These are phyloP conservation scores for Phytophthora ramorum DNA, from an alignment of 352 stramenopile species.

Conservation along the genomic window DNA sequence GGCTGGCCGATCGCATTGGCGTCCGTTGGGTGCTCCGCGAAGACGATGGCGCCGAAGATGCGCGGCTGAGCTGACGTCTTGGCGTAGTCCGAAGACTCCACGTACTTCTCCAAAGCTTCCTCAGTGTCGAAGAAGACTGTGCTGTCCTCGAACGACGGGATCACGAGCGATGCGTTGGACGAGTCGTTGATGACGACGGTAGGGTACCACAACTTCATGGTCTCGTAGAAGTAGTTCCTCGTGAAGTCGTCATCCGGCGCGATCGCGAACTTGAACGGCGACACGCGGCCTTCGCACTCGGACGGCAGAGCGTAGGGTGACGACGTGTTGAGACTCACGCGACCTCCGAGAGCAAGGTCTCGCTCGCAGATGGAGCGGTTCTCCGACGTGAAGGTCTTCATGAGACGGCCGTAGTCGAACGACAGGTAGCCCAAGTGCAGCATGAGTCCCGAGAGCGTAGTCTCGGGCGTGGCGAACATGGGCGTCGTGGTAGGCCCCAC, in stretches of 20 bases:
- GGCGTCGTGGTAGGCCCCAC: slow-evolving; percentile 39
- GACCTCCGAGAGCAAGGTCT: slow-evolving; percentile 20
- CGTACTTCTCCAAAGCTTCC: slow-evolving; percentile 43
- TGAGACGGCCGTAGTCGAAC: slow-evolving; percentile 32
- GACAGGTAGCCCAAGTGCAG: slow-evolving; percentile 52
- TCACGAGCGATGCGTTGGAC: slow-evolving; percentile 21
- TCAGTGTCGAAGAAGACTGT: slow-evolving; percentile 49
- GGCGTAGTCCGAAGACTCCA: slow-evolving; percentile 41
- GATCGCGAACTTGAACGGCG: slow-evolving; percentile 57
- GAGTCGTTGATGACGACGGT: slow-evolving; percentile 29
- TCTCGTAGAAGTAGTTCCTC: slow-evolving; percentile 48
- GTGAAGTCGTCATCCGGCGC: slow-evolving; percentile 52
- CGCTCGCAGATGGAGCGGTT: slow-evolving; percentile 34
- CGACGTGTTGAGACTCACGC: slow-evolving; percentile 37
- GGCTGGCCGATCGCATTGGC: slow-evolving; percentile 29
- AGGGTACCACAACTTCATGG: slow-evolving; percentile 52
- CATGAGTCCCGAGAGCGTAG: slow-evolving; percentile 64
- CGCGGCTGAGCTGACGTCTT: slow-evolving; percentile 32
- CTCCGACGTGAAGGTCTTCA: slow-evolving; percentile 43
- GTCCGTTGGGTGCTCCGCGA: slow-evolving; percentile 31
- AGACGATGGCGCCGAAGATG: slow-evolving; percentile 59
- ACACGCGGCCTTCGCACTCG: slow-evolving; percentile 50
- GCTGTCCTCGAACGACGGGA: slow-evolving; percentile 48
- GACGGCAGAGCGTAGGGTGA: slow-evolving; percentile 32
- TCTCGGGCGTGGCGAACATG: slow-evolving; percentile 59